phyloP scores from a whole-genome alignment of 345 rosid genomes.

The Melaleuca alternifolia region DNA sequence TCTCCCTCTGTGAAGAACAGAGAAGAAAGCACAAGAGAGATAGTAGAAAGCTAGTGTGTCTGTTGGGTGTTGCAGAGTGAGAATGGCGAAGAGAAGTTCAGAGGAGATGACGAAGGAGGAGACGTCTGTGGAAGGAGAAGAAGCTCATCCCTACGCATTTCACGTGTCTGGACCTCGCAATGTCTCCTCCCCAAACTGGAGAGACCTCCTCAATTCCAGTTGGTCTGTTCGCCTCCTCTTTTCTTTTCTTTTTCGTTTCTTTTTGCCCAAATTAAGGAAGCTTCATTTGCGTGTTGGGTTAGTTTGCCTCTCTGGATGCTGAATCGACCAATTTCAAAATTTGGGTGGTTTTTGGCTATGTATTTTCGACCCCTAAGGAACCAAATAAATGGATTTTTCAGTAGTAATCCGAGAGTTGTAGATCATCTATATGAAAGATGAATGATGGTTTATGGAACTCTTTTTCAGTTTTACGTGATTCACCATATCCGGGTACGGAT shows the following conservation, averaged over 20 bases:
- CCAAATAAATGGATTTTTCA: not conserved
- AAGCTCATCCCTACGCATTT: constrained; percentile 83
- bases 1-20: not conserved
- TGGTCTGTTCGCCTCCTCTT: constrained; percentile 37
- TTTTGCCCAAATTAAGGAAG: not conserved
- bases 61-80: not conserved
- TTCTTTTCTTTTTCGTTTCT: not conserved
- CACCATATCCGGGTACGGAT: not conserved
- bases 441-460: not conserved
- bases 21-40: not conserved
- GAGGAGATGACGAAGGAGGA: constrained; percentile 14
- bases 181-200: constrained; percentile 80
- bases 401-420: not conserved
- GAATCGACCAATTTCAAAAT: not conserved
- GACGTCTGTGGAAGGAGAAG: constrained; percentile 20
- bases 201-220: constrained; percentile 88
- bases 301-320: not conserved
- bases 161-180: constrained; percentile 93
- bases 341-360: not conserved
- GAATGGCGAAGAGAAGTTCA: constrained; percentile 28
- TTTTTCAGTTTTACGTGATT: not conserved
- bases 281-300: not conserved
- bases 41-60: not conserved
- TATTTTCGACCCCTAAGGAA: not conserved
- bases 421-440: not conserved